These are phyloP conservation scores for Thuja plicata DNA, from an alignment of 83 land plant genomes.

Conservation along the genomic window DNA sequence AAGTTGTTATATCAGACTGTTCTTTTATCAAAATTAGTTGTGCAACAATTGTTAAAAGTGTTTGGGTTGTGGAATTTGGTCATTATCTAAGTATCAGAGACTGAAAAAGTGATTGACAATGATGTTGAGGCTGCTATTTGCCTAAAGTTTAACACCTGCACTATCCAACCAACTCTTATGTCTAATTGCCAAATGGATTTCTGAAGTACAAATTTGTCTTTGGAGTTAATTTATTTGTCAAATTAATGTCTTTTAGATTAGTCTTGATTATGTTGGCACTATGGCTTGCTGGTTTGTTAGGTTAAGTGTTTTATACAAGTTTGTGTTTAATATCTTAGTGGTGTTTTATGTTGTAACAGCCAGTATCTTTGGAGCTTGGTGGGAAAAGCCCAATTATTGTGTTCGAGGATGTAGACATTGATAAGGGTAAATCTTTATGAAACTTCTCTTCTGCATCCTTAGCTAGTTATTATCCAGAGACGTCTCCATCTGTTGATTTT, in stretches of 20 bases:
- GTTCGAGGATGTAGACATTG: slow-evolving; percentile 96
- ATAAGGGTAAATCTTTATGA: slow-evolving; percentile 58
- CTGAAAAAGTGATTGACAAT: neutral
- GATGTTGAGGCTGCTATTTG: neutral
- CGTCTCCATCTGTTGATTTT: neutral
- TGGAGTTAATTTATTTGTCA: neutral
- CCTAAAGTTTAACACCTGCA: neutral
- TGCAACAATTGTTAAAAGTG: too few species aligned
- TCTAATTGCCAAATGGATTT: neutral
- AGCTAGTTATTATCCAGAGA: neutral
- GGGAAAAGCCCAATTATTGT: slow-evolving; percentile 98
- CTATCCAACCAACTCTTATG: neutral
- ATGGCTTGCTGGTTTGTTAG: neutral
- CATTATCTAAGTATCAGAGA: neutral
- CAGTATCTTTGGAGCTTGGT: slow-evolving; percentile 97
- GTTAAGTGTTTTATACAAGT: neutral
- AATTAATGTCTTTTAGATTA: neutral
- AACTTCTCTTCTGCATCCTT: neutral
- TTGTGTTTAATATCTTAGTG: neutral
- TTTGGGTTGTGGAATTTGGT: neutral
- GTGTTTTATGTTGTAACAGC: slow-evolving; percentile 45
- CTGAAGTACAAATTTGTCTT: neutral
- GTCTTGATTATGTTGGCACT: neutral
- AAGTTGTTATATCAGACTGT: too few species aligned
- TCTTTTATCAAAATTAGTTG: too few species aligned